Evolutionary conservation across 768 basidiomycete species (phyloP).

Genomic region (Termitomyces sp.): DNA sequence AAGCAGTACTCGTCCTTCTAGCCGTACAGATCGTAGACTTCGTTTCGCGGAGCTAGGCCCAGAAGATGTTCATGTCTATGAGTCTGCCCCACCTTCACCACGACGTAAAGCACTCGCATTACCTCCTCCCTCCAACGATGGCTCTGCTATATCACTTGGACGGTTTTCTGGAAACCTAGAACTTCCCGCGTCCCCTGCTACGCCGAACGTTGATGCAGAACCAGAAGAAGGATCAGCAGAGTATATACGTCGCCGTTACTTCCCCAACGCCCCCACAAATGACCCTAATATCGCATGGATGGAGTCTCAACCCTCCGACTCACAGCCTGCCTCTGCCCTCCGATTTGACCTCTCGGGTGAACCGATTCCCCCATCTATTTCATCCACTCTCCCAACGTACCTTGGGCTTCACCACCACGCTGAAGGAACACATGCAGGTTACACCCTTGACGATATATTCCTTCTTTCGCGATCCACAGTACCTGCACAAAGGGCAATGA

Average conservation of each 20-base stretch:
- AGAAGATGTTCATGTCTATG: slow-evolving; percentile 76
- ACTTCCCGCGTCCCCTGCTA: slow-evolving; percentile 1
- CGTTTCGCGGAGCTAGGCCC: slow-evolving; percentile 75
- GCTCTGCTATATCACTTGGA: slow-evolving; percentile 36
- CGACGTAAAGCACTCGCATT: slow-evolving; percentile 54
- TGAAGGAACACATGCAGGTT: slow-evolving; percentile 72
- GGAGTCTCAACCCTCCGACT: slow-evolving; percentile 19
- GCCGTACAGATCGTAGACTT: slow-evolving; percentile 49
- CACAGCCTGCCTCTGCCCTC: slow-evolving; percentile 31
- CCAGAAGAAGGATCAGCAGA: slow-evolving; percentile 74
- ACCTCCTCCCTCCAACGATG: slow-evolving; percentile 39
- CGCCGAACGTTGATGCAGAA: slow-evolving; percentile 15
- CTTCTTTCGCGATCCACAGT: slow-evolving; percentile 76
- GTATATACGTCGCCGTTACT: slow-evolving; percentile 78
- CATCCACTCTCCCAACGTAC: slow-evolving; percentile 66
- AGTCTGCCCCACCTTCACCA: slow-evolving; percentile 76
- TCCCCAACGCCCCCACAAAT: slow-evolving; percentile 61
- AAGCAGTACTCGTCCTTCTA: slow-evolving; percentile 54
- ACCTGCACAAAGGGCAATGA: slow-evolving; percentile 74
- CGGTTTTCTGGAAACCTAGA: slow-evolving; percentile 25
- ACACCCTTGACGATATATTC: slow-evolving; percentile 84
- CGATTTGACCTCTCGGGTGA: slow-evolving; percentile 78
- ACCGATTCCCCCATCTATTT: slow-evolving; percentile 52
- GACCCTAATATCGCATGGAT: slow-evolving; percentile 86
- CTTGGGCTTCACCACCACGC: slow-evolving; percentile 91